A percentile compares a stretch with the other conserved stretches of the same genome.
phyloP scores from a whole-genome alignment of 2,329 filamentous ascomycete genomes.

The Diplodia intermedia region DNA sequence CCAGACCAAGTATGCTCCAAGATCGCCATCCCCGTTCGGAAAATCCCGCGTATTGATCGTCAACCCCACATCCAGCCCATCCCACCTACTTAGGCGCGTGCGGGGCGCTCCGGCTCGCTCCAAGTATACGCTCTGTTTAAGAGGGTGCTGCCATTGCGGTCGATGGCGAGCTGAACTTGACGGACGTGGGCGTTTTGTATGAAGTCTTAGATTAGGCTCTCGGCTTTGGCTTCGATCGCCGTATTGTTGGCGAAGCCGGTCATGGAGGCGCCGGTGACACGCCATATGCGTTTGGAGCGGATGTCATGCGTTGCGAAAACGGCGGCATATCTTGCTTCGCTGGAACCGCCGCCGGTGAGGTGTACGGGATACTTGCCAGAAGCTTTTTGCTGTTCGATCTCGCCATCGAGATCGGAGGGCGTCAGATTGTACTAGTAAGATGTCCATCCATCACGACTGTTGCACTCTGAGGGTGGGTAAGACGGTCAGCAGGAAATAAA shows the following conservation, averaged over 20 bases:
- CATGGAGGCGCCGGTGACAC: slow-evolving; percentile 33
- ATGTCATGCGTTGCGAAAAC: slow-evolving; percentile 37
- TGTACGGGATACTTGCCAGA: slow-evolving; percentile 36
- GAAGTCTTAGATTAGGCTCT: slow-evolving; percentile 35
- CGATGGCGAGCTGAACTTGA: slow-evolving; percentile 39
- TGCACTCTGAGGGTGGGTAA: no score
- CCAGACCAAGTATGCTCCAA: neutral
- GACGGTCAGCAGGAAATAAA: no score
- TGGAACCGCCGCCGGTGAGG: slow-evolving; percentile 34
- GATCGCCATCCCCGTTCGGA: slow-evolving; percentile 5
- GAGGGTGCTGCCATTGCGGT: slow-evolving; percentile 36
- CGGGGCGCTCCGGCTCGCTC: slow-evolving; percentile 37
- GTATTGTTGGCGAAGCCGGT: slow-evolving; percentile 38
- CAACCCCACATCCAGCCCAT: slow-evolving; percentile 25
- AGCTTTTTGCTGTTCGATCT: slow-evolving; percentile 33
- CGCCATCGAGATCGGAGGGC: slow-evolving; percentile 33
- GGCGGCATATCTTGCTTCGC: slow-evolving; percentile 35
- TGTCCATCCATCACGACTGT: no score
- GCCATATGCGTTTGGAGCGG: slow-evolving; percentile 37
- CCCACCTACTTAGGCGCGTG: neutral
- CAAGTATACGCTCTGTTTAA: slow-evolving; percentile 38
- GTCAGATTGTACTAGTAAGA: slow-evolving; percentile 34
- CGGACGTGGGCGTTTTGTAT: slow-evolving; percentile 38
- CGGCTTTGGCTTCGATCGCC: neutral
- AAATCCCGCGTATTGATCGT: slow-evolving; percentile 33